Evolutionary conservation across 1,139 yeast species (phyloP).

Genomic region (Saccharomyces hybrid): DNA sequence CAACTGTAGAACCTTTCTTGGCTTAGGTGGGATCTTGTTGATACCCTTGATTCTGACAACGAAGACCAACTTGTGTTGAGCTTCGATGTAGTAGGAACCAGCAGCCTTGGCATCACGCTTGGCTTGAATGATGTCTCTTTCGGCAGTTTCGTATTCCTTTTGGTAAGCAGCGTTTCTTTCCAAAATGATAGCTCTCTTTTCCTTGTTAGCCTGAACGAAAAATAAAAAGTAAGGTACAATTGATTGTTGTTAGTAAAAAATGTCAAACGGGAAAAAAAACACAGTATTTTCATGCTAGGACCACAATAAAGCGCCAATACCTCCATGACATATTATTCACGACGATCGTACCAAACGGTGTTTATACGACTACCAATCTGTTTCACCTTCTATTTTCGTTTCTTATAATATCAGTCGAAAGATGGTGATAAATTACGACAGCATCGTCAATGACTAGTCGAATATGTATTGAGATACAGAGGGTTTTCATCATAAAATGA

Average conservation of each 20-base stretch:
- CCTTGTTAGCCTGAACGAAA: conserved; percentile 49
- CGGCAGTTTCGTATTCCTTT: too few species aligned
- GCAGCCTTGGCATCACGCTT: conserved; percentile 97
- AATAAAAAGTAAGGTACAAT: not conserved
- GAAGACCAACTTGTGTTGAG: too few species aligned
- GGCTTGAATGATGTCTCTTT: conserved; percentile 84
- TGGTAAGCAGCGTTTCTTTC: conserved; percentile 98
- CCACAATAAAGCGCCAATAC: not conserved
- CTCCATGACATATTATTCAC: not conserved
- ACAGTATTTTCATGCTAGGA: too few species aligned
- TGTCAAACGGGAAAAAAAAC: not conserved
- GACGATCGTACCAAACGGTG: not conserved
- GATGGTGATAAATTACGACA: conserved; percentile 94
- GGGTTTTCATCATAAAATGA: conserved; percentile 31
- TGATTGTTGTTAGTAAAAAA: not conserved
- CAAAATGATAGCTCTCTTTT: conserved; percentile 93
- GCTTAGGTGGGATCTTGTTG: too few species aligned
- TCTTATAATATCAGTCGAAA: conserved; percentile 78
- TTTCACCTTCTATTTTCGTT: not conserved
- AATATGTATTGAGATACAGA: conserved; percentile 49
- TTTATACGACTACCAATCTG: not conserved
- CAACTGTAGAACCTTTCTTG: too few species aligned
- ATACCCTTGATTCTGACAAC: too few species aligned
- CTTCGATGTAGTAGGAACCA: too few species aligned
- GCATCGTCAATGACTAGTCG: conserved; percentile 75